Conservation (phyloP, 345 rosid genomes). For the Arabidopsis arenosa region DNA sequence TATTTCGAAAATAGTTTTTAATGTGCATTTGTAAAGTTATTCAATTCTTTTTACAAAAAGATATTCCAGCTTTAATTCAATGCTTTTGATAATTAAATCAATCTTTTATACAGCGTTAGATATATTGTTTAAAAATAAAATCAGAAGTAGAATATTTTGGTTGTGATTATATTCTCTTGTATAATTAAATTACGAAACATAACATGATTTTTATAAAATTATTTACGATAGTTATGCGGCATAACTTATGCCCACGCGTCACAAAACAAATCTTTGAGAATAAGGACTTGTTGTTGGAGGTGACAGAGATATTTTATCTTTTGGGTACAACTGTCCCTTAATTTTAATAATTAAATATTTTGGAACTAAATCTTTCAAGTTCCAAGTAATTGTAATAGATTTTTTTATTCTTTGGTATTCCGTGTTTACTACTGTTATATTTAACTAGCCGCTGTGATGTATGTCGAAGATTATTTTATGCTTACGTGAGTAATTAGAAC, state of each 20-base stretch:
- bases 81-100: not conserved
- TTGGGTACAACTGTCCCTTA: not conserved
- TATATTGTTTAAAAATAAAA: too few species aligned
- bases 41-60: not conserved
- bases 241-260: constrained; percentile 9
- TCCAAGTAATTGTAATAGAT: too few species aligned
- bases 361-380: too few species aligned
- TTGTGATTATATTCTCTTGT: not conserved
- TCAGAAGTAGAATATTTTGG: not conserved
- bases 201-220: not conserved
- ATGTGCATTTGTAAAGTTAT: not conserved
- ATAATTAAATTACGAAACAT: not conserved
- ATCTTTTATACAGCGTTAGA: not conserved
- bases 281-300: constrained; percentile 11
- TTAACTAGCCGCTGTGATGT: too few species aligned
- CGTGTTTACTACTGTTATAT: too few species aligned
- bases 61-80: constrained; percentile 1
- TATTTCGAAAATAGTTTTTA: constrained; percentile 1
- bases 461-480: too few species aligned
- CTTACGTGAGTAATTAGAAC: too few species aligned
- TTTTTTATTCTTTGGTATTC: too few species aligned
- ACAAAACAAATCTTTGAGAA: not conserved
- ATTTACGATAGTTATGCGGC: not conserved
- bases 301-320: constrained; percentile 14
- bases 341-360: not conserved